Base-by-base conservation (phyloP, 345 rosid genomes). In the Combretum micranthum region DNA sequence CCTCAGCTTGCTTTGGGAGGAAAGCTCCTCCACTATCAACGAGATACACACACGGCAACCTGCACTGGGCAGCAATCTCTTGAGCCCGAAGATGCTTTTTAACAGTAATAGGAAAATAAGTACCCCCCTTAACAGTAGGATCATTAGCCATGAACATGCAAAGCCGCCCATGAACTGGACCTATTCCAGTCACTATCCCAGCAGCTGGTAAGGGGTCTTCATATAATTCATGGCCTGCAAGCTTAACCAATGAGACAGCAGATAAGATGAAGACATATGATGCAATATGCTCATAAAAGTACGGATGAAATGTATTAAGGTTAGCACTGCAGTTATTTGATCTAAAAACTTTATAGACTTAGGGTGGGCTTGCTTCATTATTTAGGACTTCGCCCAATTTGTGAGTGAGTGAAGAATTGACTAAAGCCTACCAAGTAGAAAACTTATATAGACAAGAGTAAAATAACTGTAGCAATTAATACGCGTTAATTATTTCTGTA, bases 31-130 rank as follows among this genome's bases (percentile, higher is more conserved):
- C 98, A 65, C 95, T 86, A 53, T 92, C 98, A 23, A 92, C 98
- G 49, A 92, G 90, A 78, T 92, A 92, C 62, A 92, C 62, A 60
- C 98, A 86, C 4, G 98, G 95, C 23, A 92, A 76, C 67, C 68
- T 86, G 75, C 98, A 92, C 4, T 64, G 82, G 59, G 87, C 80
- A 51, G 98, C 96, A 72, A 92, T 92, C 69, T 92, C 98, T 70
- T 92, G 98, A 48, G 95, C 96, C 72, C 98, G 77, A 32, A 92
- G 87, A 77, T 92, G 98, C 71, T 92, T 92, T 82, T 92, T 92
- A 56, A 92, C 81, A 10, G 96, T 92, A 56, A 92, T 86, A 42
- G 98, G 98, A 66, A 81, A 88, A 72, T 88, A 88, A 52, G 98
- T 88, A 50, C 98, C 98, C 58, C 98, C 98, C 71, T 92, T 88